phyloP scores from a whole-genome alignment of 495 filamentous ascomycete species.

The Saxophila tyrrhenica region DNA sequence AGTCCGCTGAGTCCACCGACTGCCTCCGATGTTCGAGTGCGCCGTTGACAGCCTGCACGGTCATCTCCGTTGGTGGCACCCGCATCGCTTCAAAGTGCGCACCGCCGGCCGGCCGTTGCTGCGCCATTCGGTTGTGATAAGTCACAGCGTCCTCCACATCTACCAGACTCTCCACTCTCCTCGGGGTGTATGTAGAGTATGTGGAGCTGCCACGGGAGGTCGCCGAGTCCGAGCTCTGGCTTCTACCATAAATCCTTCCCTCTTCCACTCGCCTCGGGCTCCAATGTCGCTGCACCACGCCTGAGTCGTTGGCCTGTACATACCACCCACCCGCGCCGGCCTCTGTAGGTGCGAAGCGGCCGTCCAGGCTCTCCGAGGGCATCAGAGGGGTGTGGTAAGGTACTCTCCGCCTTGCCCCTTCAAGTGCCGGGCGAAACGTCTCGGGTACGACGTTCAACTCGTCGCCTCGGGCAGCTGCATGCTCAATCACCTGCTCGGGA shows the following conservation, averaged over 20 bases:
- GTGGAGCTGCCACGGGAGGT: conserved; percentile 47
- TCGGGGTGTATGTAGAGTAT: conserved; percentile 60
- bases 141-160: conserved; percentile 37
- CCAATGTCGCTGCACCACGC: conserved; percentile 30
- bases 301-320: conserved; percentile 47
- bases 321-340: conserved; percentile 51
- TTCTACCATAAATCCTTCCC: conserved; percentile 36
- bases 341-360: conserved; percentile 54
- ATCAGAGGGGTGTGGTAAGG: conserved; percentile 41
- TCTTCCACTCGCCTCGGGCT: conserved; percentile 13
- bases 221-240: conserved; percentile 47
- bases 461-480: conserved; percentile 68
- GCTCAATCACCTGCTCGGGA: conserved; percentile 70
- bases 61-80: not conserved
- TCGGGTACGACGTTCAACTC: conserved; percentile 88
- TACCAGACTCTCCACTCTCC: conserved; percentile 63
- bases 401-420: conserved; percentile 28
- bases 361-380: conserved; percentile 62
- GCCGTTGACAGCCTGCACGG: not conserved
- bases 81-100: not conserved
- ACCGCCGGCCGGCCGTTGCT: not conserved
- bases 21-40: not conserved
- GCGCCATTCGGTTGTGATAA: not conserved
- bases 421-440: conserved; percentile 65
- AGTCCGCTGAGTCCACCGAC: not conserved